These are phyloP conservation scores for Fusarium bactridioides DNA, from an alignment of 2,329 filamentous ascomycete species.

Conservation along the genomic window DNA sequence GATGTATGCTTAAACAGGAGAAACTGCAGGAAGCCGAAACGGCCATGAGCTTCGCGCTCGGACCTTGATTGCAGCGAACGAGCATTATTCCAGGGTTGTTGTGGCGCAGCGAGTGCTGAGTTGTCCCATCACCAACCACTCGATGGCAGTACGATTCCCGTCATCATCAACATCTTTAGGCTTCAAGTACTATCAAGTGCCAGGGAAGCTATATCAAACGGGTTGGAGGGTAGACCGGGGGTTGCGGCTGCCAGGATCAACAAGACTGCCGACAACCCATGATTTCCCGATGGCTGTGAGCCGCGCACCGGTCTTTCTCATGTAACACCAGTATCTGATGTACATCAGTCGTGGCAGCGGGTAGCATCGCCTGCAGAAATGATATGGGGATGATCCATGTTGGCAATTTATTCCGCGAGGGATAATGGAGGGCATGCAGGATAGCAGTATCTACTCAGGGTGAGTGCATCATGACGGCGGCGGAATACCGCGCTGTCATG, in stretches of 20 bases:
- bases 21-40: neutral
- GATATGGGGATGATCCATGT: slow-evolving; percentile 26
- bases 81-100: slow-evolving; percentile 10
- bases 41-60: neutral
- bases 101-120: slow-evolving; percentile 29
- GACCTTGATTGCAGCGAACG: neutral
- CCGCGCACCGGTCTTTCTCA: slow-evolving; percentile 15
- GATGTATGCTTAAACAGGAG: slow-evolving; percentile 4
- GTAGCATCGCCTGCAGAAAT: neutral
- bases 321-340: slow-evolving; percentile 4
- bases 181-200: slow-evolving; percentile 5
- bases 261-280: slow-evolving; percentile 28
- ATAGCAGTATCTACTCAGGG: neutral
- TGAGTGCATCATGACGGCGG: slow-evolving; percentile 3
- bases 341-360: neutral
- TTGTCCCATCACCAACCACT: slow-evolving; percentile 27
- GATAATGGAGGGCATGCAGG: neutral
- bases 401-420: slow-evolving; percentile 1
- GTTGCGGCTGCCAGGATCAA: slow-evolving; percentile 26
- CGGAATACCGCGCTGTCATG: slow-evolving; percentile 9
- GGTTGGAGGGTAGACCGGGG: slow-evolving; percentile 34
- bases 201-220: slow-evolving; percentile 20
- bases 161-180: neutral
- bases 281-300: slow-evolving; percentile 31
- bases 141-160: neutral